Evolutionary conservation across 2,329 filamentous ascomycete genomes (phyloP).

Genomic region (Alternaria arbusti): DNA sequence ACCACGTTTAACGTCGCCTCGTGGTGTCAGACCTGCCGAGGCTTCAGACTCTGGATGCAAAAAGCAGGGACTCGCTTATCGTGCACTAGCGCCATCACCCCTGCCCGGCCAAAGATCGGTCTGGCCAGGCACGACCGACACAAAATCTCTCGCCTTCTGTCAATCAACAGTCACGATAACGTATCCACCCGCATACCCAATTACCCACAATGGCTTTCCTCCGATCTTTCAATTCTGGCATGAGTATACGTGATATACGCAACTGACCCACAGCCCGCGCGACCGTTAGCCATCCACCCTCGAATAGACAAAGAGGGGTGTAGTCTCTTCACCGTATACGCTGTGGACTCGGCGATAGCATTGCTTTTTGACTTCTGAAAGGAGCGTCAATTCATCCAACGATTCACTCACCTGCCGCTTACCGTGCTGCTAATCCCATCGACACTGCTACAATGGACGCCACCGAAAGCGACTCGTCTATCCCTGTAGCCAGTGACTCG

Average conservation of each 20-base stretch:
- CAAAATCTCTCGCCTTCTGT: constrained; percentile 8
- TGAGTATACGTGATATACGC: constrained; percentile 43
- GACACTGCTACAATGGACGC: constrained; percentile 12
- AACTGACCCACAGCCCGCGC: constrained; percentile 28
- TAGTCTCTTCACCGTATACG: background rate
- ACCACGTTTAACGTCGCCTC: too few species aligned
- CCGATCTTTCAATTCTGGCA: constrained; percentile 30
- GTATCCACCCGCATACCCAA: constrained; percentile 4
- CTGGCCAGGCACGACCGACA: background rate
- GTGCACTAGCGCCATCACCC: background rate
- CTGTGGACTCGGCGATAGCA: background rate
- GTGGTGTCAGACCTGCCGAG: background rate
- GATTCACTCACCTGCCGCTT: background rate
- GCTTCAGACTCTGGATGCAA: background rate
- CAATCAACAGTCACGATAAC: constrained; percentile 2
- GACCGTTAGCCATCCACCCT: constrained; percentile 3
- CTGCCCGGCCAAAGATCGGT: background rate
- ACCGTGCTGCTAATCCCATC: constrained; percentile 5
- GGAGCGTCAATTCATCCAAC: background rate
- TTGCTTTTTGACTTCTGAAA: constrained; percentile 2
- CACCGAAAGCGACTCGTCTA: constrained; percentile 15
- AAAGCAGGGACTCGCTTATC: background rate
- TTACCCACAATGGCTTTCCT: constrained; percentile 34
- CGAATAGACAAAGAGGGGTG: background rate
- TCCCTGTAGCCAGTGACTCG: constrained; percentile 13